These are phyloP conservation scores for Beta lomatogona DNA, from an alignment of 179 eudicot species.

Conservation along the genomic window DNA sequence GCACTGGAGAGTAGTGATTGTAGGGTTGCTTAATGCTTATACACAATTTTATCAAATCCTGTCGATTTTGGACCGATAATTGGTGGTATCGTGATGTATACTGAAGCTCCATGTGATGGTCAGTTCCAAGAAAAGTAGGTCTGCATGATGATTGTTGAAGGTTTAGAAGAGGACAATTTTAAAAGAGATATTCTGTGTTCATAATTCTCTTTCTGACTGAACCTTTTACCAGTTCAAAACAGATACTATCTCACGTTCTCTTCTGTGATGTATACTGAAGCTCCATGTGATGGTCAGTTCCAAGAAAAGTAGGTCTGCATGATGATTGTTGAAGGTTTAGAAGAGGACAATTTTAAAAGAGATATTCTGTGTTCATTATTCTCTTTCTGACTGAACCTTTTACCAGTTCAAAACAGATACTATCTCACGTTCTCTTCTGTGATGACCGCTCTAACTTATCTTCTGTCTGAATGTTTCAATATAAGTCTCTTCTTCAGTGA, in stretches of 20 bases:
- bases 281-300: slow-evolving; percentile 1
- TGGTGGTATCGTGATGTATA: neutral
- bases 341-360: too few relatives aligned
- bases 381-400: neutral
- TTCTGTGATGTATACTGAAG: neutral
- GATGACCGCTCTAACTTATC: neutral
- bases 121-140: neutral
- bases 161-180: too few relatives aligned
- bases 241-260: too few relatives aligned
- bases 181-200: neutral
- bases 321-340: neutral
- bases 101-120: neutral
- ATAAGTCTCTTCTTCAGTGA: neutral
- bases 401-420: neutral
- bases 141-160: neutral
- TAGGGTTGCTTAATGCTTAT: neutral
- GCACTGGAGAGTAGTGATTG: neutral
- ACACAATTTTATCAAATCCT: neutral
- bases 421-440: neutral
- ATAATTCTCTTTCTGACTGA: too few relatives aligned
- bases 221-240: too few relatives aligned
- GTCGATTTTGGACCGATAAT: neutral
- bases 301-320: neutral
- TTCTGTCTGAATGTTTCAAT: neutral
- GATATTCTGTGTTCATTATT: neutral